Base-by-base conservation (phyloP, 176 grass and related monocot species). In the Secale cereale region DNA sequence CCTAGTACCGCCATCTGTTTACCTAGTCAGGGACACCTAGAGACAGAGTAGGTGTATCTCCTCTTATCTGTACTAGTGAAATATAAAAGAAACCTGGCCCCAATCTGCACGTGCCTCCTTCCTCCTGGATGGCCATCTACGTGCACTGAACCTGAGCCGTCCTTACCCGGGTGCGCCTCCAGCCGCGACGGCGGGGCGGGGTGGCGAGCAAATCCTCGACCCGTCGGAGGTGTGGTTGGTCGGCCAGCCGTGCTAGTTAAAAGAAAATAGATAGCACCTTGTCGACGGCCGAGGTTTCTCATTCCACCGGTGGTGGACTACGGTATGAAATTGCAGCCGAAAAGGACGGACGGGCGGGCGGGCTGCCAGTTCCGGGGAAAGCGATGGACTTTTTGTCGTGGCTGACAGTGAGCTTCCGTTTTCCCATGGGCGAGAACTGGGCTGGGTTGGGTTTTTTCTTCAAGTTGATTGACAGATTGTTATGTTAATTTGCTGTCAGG, bases 71-170 rank as follows among this genome's bases (percentile, higher is more conserved):
- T 8, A 25, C 23, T 46, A 46, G 43, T 19, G 64, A 30, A 10
- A 4, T 5, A n/a, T n/a, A n/a, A 70, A 27, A 35, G 28, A 56
- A 37, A 54, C 19, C 9, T 54, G 5, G 17, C 6, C 23, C 39
- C 25, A 43, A 72, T 78, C 65, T 22, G 10, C 83, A 74, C 84
- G 84, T 90, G 79, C 25, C 56, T 20, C 36, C 59, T 29, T 4
- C 14, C 48, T 37, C 32, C 22, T 20, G 29, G 17, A 48, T 61
- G 30, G 48, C 48, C 48, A 52, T 40, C 68, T 40, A 41, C 12
- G 29, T 89, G 78, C 83, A 23, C 2, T 65, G 88, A 86, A 90
- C 84, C 83, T 25, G 88, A 77, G 86, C 83, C n/a, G n/a, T n/a
- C n/a, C 83, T 7, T 7, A 6, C 2, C 33, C 9, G 28, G 50